Percentiles rank a stretch among this genome's conserved stretches.
phyloP scores from a whole-genome alignment of 2,329 filamentous ascomycete species.

The Dendrostoma leiphaemia region DNA sequence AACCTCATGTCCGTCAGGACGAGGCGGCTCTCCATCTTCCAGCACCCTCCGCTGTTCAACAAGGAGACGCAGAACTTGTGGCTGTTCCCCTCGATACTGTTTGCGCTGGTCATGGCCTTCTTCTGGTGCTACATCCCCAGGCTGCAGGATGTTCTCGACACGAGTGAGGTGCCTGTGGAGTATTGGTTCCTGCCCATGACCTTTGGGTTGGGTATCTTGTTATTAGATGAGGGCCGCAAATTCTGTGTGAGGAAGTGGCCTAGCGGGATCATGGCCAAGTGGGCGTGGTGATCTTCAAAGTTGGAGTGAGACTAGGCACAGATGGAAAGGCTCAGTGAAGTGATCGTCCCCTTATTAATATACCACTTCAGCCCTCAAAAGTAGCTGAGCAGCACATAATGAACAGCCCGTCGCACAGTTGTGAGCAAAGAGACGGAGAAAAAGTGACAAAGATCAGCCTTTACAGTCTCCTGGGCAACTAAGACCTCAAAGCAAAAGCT shows the following conservation, averaged over 20 bases:
- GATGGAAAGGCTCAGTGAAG: too few species aligned
- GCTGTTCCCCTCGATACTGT: constrained; percentile 68
- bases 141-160: constrained; percentile 60
- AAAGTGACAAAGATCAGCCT: too few species aligned
- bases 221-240: constrained; percentile 67
- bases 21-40: constrained; percentile 64
- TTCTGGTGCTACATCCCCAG: constrained; percentile 68
- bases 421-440: too few species aligned
- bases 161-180: constrained; percentile 64
- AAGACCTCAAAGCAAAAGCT: too few species aligned
- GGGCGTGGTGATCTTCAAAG: constrained; percentile 71
- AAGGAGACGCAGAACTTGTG: constrained; percentile 64
- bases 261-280: constrained; percentile 51
- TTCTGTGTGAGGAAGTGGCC: constrained; percentile 60
- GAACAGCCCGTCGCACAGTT: too few species aligned
- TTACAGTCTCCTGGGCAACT: too few species aligned
- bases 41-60: constrained; percentile 69
- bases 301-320: neutral
- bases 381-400: too few species aligned
- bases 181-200: constrained; percentile 75
- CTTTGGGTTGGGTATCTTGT: constrained; percentile 64
- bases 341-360: too few species aligned
- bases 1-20: constrained; percentile 70
- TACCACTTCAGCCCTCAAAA: too few species aligned
- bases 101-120: constrained; percentile 67